Conservation (phyloP, 2,329 filamentous ascomycete species). For the Helotiales sp. region DNA sequence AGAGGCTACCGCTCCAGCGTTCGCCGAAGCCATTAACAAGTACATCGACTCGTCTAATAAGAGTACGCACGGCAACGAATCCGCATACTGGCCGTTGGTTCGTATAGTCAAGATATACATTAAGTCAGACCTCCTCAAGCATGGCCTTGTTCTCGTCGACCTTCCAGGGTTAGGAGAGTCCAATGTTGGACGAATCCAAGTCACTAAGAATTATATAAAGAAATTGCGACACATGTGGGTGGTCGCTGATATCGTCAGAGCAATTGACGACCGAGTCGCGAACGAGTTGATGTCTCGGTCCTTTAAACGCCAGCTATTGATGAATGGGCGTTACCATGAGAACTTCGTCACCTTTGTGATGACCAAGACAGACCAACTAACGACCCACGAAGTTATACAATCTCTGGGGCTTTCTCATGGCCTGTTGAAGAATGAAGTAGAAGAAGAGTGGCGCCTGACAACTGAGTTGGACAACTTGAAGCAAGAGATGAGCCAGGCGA, state of each 20-base stretch:
- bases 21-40: constrained; percentile 12
- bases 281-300: constrained; percentile 8
- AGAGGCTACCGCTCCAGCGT: neutral
- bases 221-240: constrained; percentile 47
- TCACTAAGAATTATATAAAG: constrained; percentile 46
- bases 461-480: constrained; percentile 3
- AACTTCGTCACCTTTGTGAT: constrained; percentile 44
- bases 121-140: constrained; percentile 45
- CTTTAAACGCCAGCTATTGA: constrained; percentile 11
- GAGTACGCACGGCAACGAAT: constrained; percentile 29
- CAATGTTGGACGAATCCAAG: constrained; percentile 45
- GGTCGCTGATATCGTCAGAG: constrained; percentile 46
- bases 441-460: neutral
- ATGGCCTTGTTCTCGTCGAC: constrained; percentile 52
- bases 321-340: constrained; percentile 14
- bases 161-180: constrained; percentile 54
- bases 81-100: constrained; percentile 41
- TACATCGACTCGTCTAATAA: constrained; percentile 20
- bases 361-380: constrained; percentile 41
- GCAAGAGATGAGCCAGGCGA: neutral
- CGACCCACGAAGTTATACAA: constrained; percentile 8
- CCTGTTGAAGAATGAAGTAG: constrained; percentile 1
- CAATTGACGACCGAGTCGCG: constrained; percentile 48
- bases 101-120: constrained; percentile 42
- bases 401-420: constrained; percentile 4